Percentiles rank a stretch among this genome's conserved stretches.
These are phyloP conservation scores for Ceratocystis colombiana DNA, from an alignment of 2,329 filamentous ascomycete species.

Conservation along the genomic window DNA sequence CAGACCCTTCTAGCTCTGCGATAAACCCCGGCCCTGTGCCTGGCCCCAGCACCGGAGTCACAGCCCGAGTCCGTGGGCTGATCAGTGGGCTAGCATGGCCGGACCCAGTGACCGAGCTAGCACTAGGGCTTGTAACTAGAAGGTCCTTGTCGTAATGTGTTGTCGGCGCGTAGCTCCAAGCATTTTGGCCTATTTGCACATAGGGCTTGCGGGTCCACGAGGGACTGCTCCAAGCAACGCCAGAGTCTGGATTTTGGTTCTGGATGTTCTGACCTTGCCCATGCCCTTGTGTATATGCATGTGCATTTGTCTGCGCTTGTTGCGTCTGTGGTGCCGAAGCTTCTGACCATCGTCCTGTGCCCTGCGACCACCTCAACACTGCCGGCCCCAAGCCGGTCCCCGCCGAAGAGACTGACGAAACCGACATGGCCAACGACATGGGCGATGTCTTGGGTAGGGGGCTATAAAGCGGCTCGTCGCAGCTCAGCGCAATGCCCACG, in stretches of 20 bases:
- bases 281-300: neutral
- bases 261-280: neutral
- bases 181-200: constrained; percentile 13
- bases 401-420: constrained; percentile 14
- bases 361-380: constrained; percentile 14
- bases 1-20: constrained; percentile 19
- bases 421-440: constrained; percentile 10
- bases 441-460: constrained; percentile 12
- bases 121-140: neutral
- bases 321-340: neutral
- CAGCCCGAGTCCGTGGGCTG: constrained; percentile 14
- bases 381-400: constrained; percentile 4
- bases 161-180: constrained; percentile 20
- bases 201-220: constrained; percentile 10
- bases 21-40: constrained; percentile 4
- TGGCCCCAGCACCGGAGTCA: constrained; percentile 8
- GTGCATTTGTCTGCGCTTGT: neutral
- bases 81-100: neutral
- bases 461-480: constrained; percentile 16
- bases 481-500: constrained; percentile 19
- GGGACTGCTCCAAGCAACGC: neutral
- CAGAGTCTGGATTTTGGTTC: neutral
- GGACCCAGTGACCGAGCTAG: neutral
- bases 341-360: constrained; percentile 13
- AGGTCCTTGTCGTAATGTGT: constrained; percentile 11